These are phyloP conservation scores for Elsinoe fawcettii DNA, from an alignment of 2,329 filamentous ascomycete genomes.

Conservation along the genomic window DNA sequence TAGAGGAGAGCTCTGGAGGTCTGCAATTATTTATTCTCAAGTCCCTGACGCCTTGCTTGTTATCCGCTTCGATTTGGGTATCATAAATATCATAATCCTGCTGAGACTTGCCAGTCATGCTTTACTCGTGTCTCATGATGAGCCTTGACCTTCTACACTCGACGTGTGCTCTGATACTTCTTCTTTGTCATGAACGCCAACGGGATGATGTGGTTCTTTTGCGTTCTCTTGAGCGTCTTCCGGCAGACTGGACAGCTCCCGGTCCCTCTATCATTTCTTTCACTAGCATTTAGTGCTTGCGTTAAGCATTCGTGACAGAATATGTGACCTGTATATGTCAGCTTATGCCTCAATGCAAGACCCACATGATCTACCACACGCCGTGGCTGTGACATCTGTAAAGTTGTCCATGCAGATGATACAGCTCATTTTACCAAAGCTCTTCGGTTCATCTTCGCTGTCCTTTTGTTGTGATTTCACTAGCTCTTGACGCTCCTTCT, in stretches of 20 bases:
- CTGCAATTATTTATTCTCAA: too few species aligned
- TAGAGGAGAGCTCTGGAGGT: too few species aligned
- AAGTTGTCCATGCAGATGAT: conserved; percentile 58
- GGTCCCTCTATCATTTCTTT: conserved; percentile 39
- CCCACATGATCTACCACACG: conserved; percentile 45
- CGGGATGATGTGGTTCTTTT: conserved; percentile 36
- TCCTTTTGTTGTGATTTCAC: conserved; percentile 37
- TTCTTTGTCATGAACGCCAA: conserved; percentile 28
- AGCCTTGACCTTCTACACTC: neutral
- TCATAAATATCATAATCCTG: neutral
- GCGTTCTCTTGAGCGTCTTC: conserved; percentile 36
- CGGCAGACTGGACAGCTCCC: conserved; percentile 43
- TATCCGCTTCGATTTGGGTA: neutral
- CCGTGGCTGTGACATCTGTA: conserved; percentile 51
- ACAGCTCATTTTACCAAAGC: conserved; percentile 46
- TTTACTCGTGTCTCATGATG: neutral
- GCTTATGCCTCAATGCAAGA: neutral
- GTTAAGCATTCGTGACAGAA: conserved; percentile 58
- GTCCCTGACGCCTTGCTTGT: neutral
- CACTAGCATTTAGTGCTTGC: conserved; percentile 50
- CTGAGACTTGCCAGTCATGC: neutral
- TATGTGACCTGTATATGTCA: conserved; percentile 45
- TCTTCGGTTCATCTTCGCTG: conserved; percentile 22
- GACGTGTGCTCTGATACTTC: neutral
- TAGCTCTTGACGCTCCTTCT: conserved; percentile 48